Percentiles rank a stretch among this genome's conserved stretches.
These are phyloP conservation scores for Scenedesmus sp. DNA, from an alignment of 163 green algal genomes.

Conservation along the genomic window DNA sequence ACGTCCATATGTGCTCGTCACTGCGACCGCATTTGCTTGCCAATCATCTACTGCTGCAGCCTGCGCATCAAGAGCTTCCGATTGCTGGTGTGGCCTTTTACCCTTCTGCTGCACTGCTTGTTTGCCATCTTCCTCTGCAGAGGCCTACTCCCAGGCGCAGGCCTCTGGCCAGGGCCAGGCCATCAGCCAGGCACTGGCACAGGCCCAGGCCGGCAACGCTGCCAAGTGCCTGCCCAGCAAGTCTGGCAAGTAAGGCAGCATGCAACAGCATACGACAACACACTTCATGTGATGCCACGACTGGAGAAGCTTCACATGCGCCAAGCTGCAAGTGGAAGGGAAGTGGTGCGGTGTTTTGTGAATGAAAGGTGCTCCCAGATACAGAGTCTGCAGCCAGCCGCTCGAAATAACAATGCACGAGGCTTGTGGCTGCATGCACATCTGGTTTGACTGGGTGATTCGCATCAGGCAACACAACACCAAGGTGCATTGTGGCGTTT, in stretches of 20 bases:
- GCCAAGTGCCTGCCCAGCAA: constrained; percentile 12
- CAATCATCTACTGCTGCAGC: too few species aligned
- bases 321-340: too few species aligned
- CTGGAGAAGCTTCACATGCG: neutral
- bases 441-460: neutral
- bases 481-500: too few species aligned
- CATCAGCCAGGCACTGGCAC: constrained; percentile 8
- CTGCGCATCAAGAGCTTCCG: too few species aligned
- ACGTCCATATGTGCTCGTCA: neutral
- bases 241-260: neutral
- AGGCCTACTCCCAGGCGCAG: constrained; percentile 10
- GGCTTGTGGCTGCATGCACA: neutral
- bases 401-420: neutral
- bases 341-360: neutral
- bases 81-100: too few species aligned
- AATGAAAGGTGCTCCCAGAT: neutral
- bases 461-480: neutral
- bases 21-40: too few species aligned
- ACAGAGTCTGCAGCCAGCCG: neutral
- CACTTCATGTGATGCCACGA: too few species aligned
- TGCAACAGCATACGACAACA: neutral
- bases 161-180: neutral
- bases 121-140: neutral
- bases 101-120: neutral
- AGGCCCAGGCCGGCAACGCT: neutral